phyloP scores from a whole-genome alignment of 805 yeast genomes.

The Candida oleophila region DNA sequence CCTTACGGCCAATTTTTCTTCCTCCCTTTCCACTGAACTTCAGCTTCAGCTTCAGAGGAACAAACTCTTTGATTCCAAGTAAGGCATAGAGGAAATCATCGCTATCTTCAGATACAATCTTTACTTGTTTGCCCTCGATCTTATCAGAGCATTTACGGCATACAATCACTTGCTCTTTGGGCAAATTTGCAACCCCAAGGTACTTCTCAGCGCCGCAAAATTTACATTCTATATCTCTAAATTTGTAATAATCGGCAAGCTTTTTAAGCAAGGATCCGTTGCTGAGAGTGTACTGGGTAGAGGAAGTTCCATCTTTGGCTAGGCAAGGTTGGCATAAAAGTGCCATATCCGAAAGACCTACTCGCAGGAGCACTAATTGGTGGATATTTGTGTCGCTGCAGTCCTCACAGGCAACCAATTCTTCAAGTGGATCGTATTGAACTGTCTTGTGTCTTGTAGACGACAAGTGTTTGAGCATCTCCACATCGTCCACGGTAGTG shows the following conservation, averaged over 20 bases:
- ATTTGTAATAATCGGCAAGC: constrained; percentile 46
- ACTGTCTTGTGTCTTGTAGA: constrained; percentile 54
- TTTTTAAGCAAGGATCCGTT: constrained; percentile 57
- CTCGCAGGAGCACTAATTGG: constrained; percentile 48
- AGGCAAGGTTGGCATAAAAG: constrained; percentile 49
- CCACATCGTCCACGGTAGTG: constrained; percentile 28
- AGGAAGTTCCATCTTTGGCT: constrained; percentile 44
- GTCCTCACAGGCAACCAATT: constrained; percentile 52
- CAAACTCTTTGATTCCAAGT: constrained; percentile 47
- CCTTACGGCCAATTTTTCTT: constrained; percentile 31
- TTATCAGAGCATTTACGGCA: constrained; percentile 43
- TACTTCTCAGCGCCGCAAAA: constrained; percentile 43
- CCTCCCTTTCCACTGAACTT: constrained; percentile 24
- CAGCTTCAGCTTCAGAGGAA: constrained; percentile 18
- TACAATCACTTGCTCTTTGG: constrained; percentile 23
- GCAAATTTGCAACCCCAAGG: constrained; percentile 29
- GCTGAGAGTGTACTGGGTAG: constrained; percentile 48
- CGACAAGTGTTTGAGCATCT: constrained; percentile 52
- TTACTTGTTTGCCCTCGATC: constrained; percentile 4
- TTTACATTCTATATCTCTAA: constrained; percentile 50
- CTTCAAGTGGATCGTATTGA: constrained; percentile 30
- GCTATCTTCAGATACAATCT: constrained; percentile 44
- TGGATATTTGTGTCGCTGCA: constrained; percentile 56
- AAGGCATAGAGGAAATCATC: constrained; percentile 47
- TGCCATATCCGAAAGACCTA: constrained; percentile 55